Evolutionary conservation across 495 filamentous ascomycete species (phyloP).

Genomic region (Annulohypoxylon stygium): DNA sequence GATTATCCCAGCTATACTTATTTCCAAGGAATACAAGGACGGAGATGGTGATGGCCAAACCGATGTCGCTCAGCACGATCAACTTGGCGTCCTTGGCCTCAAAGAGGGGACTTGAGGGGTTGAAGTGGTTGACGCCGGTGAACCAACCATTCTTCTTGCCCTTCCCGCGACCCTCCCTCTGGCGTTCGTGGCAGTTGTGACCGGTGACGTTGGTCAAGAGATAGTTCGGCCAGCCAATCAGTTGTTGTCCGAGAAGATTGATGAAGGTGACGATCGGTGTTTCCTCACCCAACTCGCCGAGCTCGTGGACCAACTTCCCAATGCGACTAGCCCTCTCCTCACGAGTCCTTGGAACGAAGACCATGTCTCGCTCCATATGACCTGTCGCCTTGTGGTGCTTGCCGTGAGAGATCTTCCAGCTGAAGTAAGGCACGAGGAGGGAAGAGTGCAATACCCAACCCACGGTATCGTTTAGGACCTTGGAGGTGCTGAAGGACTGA

Average conservation of each 20-base stretch:
- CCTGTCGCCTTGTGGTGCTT: slow-evolving; percentile 98
- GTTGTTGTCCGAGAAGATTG: slow-evolving; percentile 83
- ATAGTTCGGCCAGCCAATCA: slow-evolving; percentile 92
- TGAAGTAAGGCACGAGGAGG: slow-evolving; percentile 89
- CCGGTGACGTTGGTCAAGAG: slow-evolving; percentile 89
- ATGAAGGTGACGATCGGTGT: slow-evolving; percentile 85
- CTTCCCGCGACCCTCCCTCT: slow-evolving; percentile 86
- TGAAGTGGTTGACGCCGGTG: slow-evolving; percentile 93
- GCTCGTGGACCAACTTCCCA: slow-evolving; percentile 78
- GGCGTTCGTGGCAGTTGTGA: slow-evolving; percentile 89
- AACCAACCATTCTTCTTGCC: slow-evolving; percentile 88
- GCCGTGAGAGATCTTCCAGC: slow-evolving; percentile 92
- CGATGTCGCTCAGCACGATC: slow-evolving; percentile 86
- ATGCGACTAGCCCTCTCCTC: slow-evolving; percentile 77
- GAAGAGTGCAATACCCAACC: slow-evolving; percentile 87
- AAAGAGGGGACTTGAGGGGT: slow-evolving; percentile 87
- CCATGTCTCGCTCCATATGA: slow-evolving; percentile 96
- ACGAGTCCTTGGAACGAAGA: slow-evolving; percentile 90
- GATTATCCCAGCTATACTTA: slow-evolving; percentile 85
- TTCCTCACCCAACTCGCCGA: slow-evolving; percentile 92
- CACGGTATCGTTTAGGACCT: slow-evolving; percentile 84
- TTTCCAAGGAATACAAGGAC: slow-evolving; percentile 70
- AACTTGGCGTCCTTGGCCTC: slow-evolving; percentile 88
- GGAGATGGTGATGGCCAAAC: slow-evolving; percentile 70
- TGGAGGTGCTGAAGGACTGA: slow-evolving; percentile 85